Evolutionary conservation across 176 grass and related monocot species (phyloP), one percentile per base, ranked within the genome.

Genomic region (Musa beccarii): DNA sequence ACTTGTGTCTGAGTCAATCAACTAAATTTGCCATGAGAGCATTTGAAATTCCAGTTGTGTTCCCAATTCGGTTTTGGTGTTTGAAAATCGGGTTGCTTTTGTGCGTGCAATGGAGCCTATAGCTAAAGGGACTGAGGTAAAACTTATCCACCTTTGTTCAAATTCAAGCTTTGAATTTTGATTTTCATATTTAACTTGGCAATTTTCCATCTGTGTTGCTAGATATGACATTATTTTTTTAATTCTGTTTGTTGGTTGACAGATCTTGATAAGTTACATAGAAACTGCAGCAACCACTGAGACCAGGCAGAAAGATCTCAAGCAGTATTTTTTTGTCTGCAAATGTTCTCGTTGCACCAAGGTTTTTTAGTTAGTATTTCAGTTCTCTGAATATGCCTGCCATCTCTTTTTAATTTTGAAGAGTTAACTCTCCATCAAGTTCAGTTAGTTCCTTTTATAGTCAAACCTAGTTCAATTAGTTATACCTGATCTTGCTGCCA

Each of bases 181-280:
- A 66, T 24, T 54, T 9, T 34, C 12, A 68, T 9, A 68, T 16
- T 20, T 69, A 68, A 25, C 52, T 56, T 24, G 53, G 57, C 55
- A 74, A 83, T 11, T 76, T 21, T 74, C 69, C 20, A 72, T 64
- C 50, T 79, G 51, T 14, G 9, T 15, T 73, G 23, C 1, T 11
- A 25, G 53, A 69, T 20, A 75, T 79, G 26, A 53, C 20, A 5
- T 76, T 20, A 51, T 7, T 21, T 87, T 77, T 51, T 64, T 75
- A 72, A 12, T 65, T 20, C 20, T 76, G 66, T 62, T 62, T 66
- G 78, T 78, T 80, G 72, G 69, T 84, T 84, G 24, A 79, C 73
- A 97, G 94, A 61, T 97, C 57, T 88, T 83, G 54, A 91, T 93
- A 85, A 97, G 94, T 90, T 97, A 97, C 71, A 97, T 97, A 8